Percentiles rank a stretch among this genome's conserved stretches.
phyloP scores from a whole-genome alignment of 2,329 filamentous ascomycete genomes.

The Aspergillus sp. region DNA sequence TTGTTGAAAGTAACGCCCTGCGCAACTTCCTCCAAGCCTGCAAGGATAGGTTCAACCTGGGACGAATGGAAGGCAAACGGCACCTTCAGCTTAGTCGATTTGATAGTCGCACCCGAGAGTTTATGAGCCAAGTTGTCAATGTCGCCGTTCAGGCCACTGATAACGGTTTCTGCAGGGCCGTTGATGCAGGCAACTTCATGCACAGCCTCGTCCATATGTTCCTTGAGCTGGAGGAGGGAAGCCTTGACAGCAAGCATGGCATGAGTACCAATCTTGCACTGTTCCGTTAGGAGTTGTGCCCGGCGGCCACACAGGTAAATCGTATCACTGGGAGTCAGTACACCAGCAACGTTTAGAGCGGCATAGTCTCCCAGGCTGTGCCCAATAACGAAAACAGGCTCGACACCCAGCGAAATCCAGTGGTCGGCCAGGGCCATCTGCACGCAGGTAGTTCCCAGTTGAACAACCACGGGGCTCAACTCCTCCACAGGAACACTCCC shows the following conservation, averaged over 20 bases:
- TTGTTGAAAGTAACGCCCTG: conserved; percentile 33
- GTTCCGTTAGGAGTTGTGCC: conserved; percentile 34
- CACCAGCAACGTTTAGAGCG: conserved; percentile 33
- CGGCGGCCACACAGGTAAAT: conserved; percentile 36
- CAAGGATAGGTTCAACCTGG: conserved; percentile 42
- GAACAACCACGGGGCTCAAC: conserved; percentile 24
- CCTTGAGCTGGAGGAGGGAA: conserved; percentile 27
- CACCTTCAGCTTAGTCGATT: conserved; percentile 37
- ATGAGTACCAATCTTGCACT: conserved; percentile 36
- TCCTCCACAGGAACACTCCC: conserved; percentile 24
- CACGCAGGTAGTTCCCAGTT: conserved; percentile 33
- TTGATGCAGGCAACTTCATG: conserved; percentile 38
- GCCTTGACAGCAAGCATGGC: conserved; percentile 40
- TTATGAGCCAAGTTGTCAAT: conserved; percentile 33
- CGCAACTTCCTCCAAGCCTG: conserved; percentile 32
- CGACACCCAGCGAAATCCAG: conserved; percentile 31
- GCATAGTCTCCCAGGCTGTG: conserved; percentile 40
- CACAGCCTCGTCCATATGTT: conserved; percentile 23
- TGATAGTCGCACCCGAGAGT: conserved; percentile 30
- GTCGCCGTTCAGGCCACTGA: conserved; percentile 31
- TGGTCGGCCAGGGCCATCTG: conserved; percentile 34
- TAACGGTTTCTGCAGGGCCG: conserved; percentile 37
- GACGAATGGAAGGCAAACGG: conserved; percentile 44
- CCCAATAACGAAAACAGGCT: conserved; percentile 34
- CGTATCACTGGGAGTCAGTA: conserved; percentile 30